Conservation (phyloP, 108 stramenopile species). For the Nitzschia sp. region DNA sequence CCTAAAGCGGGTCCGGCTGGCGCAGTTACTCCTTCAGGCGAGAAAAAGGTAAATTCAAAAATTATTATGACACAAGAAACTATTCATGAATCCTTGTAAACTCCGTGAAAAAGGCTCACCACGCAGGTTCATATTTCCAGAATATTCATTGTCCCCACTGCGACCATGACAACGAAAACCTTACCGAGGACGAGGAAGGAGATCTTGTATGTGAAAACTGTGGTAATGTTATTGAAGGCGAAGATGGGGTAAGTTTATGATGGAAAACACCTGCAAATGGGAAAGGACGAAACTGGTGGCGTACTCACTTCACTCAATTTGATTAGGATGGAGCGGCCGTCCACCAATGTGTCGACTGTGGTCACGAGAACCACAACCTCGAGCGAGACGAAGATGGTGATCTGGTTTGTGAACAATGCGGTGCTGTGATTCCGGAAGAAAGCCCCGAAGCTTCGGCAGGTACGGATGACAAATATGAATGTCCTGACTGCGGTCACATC, state of each 20-base stretch:
- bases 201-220: conserved; percentile 34
- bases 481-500: conserved; percentile 30
- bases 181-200: conserved; percentile 27
- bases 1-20: conserved; percentile 1
- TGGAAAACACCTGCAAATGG: too few relatives aligned
- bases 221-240: conserved; percentile 26
- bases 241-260: conserved; percentile 5
- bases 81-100: too few relatives aligned
- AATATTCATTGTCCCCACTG: conserved; percentile 24
- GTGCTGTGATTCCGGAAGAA: conserved; percentile 15
- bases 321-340: conserved; percentile 9
- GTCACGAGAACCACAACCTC: conserved; percentile 23
- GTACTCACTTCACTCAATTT: too few relatives aligned
- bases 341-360: conserved; percentile 25
- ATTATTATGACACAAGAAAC: too few relatives aligned
- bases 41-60: background rate
- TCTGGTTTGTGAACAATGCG: conserved; percentile 37
- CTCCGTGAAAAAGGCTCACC: too few relatives aligned
- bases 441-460: background rate
- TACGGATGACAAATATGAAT: conserved; percentile 18
- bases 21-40: background rate
- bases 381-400: conserved; percentile 38
- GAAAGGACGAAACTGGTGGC: too few relatives aligned
- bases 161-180: conserved; percentile 15
- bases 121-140: background rate